These are phyloP conservation scores for Diversispora epigaea DNA, from an alignment of 192 early-diverging fungal genomes.

Conservation along the genomic window DNA sequence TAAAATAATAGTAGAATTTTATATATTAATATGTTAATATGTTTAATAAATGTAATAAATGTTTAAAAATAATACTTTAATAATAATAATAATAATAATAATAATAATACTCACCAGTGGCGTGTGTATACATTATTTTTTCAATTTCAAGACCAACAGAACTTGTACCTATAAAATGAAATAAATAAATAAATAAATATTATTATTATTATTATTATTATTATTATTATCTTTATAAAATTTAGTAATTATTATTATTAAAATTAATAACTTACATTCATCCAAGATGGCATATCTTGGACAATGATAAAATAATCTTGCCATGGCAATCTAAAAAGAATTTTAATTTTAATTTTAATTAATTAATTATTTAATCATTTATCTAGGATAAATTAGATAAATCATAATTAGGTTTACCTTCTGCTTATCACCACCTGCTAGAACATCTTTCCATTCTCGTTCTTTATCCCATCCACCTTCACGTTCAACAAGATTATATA, in stretches of 20 bases:
- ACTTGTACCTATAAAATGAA: conserved; percentile 47
- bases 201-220: too few relatives aligned
- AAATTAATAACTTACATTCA: conserved; percentile 74
- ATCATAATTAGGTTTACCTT: conserved; percentile 46
- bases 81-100: background rate
- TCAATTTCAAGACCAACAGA: conserved; percentile 96
- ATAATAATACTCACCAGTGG: conserved; percentile 45
- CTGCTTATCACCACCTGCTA: conserved; percentile 97
- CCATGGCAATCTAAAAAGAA: conserved; percentile 77
- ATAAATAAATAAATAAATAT: conserved; percentile 7
- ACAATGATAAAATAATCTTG: conserved; percentile 93
- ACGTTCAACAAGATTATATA: conserved; percentile 78
- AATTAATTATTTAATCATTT: background rate
- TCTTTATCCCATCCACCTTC: conserved; percentile 91
- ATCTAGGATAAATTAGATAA: background rate
- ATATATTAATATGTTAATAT: background rate
- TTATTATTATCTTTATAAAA: too few relatives aligned
- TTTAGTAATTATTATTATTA: too few relatives aligned
- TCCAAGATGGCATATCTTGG: conserved; percentile 96
- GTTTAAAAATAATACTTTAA: too few relatives aligned
- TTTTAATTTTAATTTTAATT: background rate
- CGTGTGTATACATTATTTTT: conserved; percentile 84
- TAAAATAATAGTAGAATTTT: background rate
- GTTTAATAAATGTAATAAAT: background rate
- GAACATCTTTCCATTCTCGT: conserved; percentile 85